Evolutionary conservation across 73 alveolate genomes (phyloP), one percentile per base, ranked within the genome.

Genomic region (Stentor roeselii): DNA sequence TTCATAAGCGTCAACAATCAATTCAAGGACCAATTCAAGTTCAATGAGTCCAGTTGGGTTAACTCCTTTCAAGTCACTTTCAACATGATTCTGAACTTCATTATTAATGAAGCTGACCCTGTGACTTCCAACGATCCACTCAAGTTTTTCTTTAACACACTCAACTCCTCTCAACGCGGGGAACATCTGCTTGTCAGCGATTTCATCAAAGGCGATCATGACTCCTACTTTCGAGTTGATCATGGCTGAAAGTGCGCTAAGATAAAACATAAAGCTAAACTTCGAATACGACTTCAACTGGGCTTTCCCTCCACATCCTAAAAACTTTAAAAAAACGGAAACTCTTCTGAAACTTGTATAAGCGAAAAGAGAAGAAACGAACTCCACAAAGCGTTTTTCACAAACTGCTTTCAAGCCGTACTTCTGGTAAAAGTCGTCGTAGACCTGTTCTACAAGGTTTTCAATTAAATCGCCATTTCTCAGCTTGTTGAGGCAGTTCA

Each of bases 101-200:
- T 67, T n/a, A 15, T 27, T 1, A 21, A 67, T 67, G 34, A 27
- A 14, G 34, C 27, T 67, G 14, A 67, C 14, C 3, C 42, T 67
- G 21, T 34, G 50, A 1, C 34, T 67, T 0, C 2, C 80, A 14
- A 67, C 41, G 27, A 67, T 21, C 42, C 80, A 21, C 34, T 67
- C 80, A 67, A 67, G 37, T 21, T 32, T 67, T 67, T 67, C 80
- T 67, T 67, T 67, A 21, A 67, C 34, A 2, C 80, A 67, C 41
- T 67, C 80, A n/a, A 67, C 14, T 67, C 41, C 80, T 67, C 80
- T 67, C 1, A 32, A 15, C 14, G 80, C 34, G 1, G 80, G 80
- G 37, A 67, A 67, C 80, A 67, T 67, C 42, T 67, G 80, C 2
- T 67, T 67, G 34, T 67, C 80, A 67, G 80, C 80, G 0, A 32